phyloP scores from a whole-genome alignment of 2,329 filamentous ascomycete species.

The Pseudogymnoascus sp. region DNA sequence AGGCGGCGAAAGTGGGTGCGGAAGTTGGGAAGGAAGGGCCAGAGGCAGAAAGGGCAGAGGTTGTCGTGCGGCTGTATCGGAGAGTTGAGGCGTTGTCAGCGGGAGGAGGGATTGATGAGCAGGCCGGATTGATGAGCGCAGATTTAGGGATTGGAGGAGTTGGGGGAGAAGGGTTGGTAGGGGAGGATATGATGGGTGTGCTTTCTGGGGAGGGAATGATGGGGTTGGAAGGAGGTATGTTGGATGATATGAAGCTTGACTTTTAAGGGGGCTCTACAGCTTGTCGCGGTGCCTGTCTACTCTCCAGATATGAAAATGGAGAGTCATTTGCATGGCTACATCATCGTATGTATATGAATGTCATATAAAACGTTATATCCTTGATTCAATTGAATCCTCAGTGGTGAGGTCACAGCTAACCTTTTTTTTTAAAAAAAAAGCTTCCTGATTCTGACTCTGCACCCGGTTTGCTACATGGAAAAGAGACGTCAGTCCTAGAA shows the following conservation, averaged over 20 bases:
- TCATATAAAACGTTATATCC: not conserved
- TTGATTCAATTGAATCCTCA: not conserved
- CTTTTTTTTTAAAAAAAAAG: not conserved
- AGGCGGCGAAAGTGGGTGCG: not conserved
- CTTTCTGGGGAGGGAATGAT: conserved; percentile 9
- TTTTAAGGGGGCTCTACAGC: not conserved
- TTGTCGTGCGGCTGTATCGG: conserved; percentile 24
- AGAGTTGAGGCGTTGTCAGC: conserved; percentile 25
- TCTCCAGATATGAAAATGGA: not conserved
- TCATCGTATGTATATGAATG: not conserved
- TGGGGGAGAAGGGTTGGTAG: not conserved
- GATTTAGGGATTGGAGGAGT: not conserved
- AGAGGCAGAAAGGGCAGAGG: conserved; percentile 19
- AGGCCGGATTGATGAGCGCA: not conserved
- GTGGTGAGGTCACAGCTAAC: not conserved
- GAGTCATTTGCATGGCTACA: not conserved
- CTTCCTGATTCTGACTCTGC: not conserved
- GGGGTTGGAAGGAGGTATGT: conserved; percentile 11
- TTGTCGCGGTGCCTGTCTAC: not conserved
- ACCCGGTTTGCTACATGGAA: not conserved
- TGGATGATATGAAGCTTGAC: conserved; percentile 14
- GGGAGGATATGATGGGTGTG: conserved; percentile 12
- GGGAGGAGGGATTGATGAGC: conserved; percentile 12
- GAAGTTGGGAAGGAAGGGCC: not conserved
- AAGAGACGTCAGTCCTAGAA: not conserved